Evolutionary conservation across 2,329 filamentous ascomycete species (phyloP).

Genomic region (Colletotrichum cordylinicola): DNA sequence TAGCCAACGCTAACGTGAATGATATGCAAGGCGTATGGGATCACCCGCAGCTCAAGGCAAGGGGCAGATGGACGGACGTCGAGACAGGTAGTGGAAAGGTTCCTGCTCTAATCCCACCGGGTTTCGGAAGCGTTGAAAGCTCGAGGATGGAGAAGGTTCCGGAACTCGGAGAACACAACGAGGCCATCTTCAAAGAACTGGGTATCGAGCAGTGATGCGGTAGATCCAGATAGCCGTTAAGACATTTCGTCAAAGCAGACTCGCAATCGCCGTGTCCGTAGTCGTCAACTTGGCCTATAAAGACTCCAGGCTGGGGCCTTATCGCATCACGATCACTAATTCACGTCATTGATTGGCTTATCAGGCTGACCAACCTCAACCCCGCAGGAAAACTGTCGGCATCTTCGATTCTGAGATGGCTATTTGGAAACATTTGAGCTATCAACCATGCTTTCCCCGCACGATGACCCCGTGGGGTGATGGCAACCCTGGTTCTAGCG

Average conservation of each 20-base stretch:
- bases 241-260: not conserved
- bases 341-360: not conserved
- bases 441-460: not conserved
- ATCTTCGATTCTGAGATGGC: not conserved
- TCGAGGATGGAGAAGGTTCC: conserved; percentile 15
- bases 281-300: not conserved
- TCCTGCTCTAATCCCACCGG: conserved; percentile 55
- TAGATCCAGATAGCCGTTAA: not conserved
- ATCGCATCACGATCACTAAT: not conserved
- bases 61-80: conserved; percentile 57
- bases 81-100: conserved; percentile 51
- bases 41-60: conserved; percentile 56
- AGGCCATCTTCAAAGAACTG: conserved; percentile 8
- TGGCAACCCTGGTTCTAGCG: not conserved
- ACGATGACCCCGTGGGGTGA: not conserved
- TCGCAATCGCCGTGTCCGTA: not conserved
- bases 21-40: conserved; percentile 60
- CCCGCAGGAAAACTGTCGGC: not conserved
- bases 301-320: not conserved
- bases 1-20: conserved; percentile 62
- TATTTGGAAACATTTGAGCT: not conserved
- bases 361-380: not conserved
- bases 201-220: not conserved
- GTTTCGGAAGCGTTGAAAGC: conserved; percentile 30
- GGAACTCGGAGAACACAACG: conserved; percentile 12